A percentile compares a stretch with the other conserved stretches of the same genome.
Conservation (phyloP, 2,329 filamentous ascomycete genomes). For the Calonectria ilicicola region DNA sequence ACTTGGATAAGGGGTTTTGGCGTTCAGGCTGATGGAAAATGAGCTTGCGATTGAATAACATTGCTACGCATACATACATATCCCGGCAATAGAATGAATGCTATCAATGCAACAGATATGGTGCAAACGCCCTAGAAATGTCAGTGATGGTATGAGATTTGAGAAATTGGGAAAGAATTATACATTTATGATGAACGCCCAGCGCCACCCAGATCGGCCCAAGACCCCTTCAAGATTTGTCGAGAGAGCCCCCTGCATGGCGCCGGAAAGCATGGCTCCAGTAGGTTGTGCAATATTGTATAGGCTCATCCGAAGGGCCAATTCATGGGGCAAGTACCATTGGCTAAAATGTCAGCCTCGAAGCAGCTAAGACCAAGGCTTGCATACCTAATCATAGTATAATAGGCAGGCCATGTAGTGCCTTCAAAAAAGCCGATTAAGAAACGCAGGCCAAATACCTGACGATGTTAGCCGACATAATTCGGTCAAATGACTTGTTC, state of each 20-base stretch:
- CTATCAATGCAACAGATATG: conserved; percentile 1
- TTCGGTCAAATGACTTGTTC: neutral
- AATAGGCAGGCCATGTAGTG: conserved; percentile 24
- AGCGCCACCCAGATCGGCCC: conserved; percentile 22
- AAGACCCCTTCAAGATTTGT: conserved; percentile 21
- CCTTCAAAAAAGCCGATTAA: conserved; percentile 24
- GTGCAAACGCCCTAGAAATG: neutral
- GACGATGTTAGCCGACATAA: neutral
- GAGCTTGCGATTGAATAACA: neutral
- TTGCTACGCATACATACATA: neutral
- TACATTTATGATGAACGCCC: conserved; percentile 29
- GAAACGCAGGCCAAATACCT: conserved; percentile 19
- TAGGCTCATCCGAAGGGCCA: conserved; percentile 22
- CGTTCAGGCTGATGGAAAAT: neutral
- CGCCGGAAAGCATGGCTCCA: conserved; percentile 24
- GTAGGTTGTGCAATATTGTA: conserved; percentile 27
- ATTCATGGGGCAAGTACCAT: conserved; percentile 20
- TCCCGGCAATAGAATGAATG: neutral
- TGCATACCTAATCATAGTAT: conserved; percentile 24
- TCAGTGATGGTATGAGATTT: neutral
- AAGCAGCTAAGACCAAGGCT: neutral
- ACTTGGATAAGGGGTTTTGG: conserved; percentile 4
- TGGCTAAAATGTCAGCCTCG: neutral
- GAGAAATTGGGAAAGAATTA: neutral
- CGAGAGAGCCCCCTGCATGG: conserved; percentile 20